A percentile compares a stretch with the other conserved stretches of the same genome.
Conservation (phyloP, 176 grass and related monocot genomes). For the Carex littledalei region DNA sequence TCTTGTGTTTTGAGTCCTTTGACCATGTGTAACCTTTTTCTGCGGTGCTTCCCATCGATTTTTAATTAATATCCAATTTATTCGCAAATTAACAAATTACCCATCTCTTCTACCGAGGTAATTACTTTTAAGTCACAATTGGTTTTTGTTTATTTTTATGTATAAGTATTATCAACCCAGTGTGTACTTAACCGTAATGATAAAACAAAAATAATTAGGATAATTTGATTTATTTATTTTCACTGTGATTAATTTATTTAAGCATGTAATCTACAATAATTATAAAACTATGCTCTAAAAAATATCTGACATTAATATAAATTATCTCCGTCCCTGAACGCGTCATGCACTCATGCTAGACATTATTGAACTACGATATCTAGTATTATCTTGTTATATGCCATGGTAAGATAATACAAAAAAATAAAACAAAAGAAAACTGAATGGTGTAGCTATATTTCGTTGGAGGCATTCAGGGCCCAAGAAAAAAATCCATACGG, state of each 20-base stretch:
- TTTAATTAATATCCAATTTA: not conserved
- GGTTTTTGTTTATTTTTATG: not conserved
- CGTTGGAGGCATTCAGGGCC: not conserved
- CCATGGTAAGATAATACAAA: no score
- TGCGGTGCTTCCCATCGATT: not conserved
- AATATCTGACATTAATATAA: not conserved
- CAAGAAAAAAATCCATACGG: not conserved
- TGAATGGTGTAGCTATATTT: not conserved
- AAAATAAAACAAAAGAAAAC: no score
- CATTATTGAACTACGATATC: no score
- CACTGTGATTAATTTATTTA: no score
- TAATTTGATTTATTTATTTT: no score
- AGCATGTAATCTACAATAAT: not conserved
- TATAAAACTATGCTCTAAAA: not conserved
- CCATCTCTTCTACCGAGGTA: not conserved
- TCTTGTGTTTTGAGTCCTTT: constrained; percentile 23
- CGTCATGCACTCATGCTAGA: no score
- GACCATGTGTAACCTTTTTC: constrained; percentile 16
- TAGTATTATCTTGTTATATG: no score
- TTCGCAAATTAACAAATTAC: not conserved
- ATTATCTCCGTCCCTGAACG: not conserved
- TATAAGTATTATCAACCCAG: not conserved
- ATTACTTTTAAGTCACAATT: not conserved
- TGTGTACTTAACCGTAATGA: not conserved
- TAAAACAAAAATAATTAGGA: not conserved